Evolutionary conservation across 495 filamentous ascomycete species (phyloP), one percentile per base, ranked within the genome.

Genomic region (Aspergillus sparsus): DNA sequence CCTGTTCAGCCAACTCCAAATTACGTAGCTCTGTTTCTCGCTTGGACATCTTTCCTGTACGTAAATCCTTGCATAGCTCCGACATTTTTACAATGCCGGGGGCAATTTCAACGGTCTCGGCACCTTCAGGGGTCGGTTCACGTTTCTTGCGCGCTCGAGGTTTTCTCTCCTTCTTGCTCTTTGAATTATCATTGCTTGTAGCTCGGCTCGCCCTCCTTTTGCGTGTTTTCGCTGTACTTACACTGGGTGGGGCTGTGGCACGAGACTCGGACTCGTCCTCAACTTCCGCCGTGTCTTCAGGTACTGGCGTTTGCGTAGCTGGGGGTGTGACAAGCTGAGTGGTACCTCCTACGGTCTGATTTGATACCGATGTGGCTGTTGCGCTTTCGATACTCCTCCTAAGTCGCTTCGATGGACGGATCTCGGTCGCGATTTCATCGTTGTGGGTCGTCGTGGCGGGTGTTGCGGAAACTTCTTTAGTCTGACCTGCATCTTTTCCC

Each of bases 31-130:
- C 79, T 27, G 71, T 76, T 66, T 87, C 85, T 7, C 88, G 85
- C 58, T 87, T 88, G 16, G 92, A 97, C 58, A 85, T 90, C 71
- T 86, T 90, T 42, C 94, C 94, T 7, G 88, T 89, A 27, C 83
- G 81, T 31, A 88, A 70, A 66, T 96, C 90, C 60, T 82, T 87
- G 65, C 86, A 89, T 5, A 98, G 73, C 41, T 96, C 91, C 11
- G 81, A 84, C 90, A 98, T 97, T 57, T 85, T 93, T 36, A 91
- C 80, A 1, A 82, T 80, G 5, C 79, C 80, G 6, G 85, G 81
- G 60, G 89, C 83, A 44, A 97, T 89, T 49, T 87, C 80, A 35
- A 86, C 78, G 8, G 75, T 68, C 69, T 96, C 92, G 1, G 90
- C 88, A 64, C 88, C 87, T 61, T 92, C 90, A 2, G 91, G 92